Conservation (phyloP, 73 alveolate species). For the Urostyla sp. region DNA sequence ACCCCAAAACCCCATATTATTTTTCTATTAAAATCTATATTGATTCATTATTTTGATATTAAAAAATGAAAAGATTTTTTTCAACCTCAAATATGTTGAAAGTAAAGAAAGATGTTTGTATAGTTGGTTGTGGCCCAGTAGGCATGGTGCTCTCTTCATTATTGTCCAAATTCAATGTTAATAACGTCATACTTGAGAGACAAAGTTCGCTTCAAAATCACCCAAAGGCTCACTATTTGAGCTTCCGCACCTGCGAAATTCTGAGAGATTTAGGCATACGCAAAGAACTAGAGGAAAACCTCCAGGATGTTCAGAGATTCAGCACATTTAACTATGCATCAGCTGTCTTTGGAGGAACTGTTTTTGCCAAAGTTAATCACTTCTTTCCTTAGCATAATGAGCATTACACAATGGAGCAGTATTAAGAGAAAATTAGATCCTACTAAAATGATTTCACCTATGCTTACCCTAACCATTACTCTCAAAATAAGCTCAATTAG, state of each 20-base stretch:
- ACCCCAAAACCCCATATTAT: too few relatives aligned
- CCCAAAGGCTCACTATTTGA: conserved; percentile 78
- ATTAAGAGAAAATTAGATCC: background rate
- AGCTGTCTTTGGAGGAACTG: conserved; percentile 36
- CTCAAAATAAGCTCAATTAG: conserved; percentile 28
- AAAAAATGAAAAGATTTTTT: conserved; percentile 16
- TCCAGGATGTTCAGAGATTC: conserved; percentile 47
- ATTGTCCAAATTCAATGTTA: conserved; percentile 60
- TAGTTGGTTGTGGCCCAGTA: conserved; percentile 80
- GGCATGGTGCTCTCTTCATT: conserved; percentile 77
- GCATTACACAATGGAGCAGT: background rate
- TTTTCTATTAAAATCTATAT: too few relatives aligned
- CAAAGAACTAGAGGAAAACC: conserved; percentile 13
- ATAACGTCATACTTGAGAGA: conserved; percentile 31
- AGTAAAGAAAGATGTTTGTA: conserved; percentile 47
- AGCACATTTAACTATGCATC: conserved; percentile 25
- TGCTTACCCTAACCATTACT: conserved; percentile 43
- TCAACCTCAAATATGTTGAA: background rate
- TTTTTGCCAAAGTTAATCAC: conserved; percentile 38
- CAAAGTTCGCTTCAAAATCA: conserved; percentile 41
- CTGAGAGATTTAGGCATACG: conserved; percentile 56
- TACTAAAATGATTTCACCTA: conserved; percentile 18
- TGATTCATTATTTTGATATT: too few relatives aligned
- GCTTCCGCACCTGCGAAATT: conserved; percentile 75
- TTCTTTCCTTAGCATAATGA: background rate